These are phyloP conservation scores for Beauveria medogensis DNA, from an alignment of 2,329 filamentous ascomycete genomes.

Conservation along the genomic window DNA sequence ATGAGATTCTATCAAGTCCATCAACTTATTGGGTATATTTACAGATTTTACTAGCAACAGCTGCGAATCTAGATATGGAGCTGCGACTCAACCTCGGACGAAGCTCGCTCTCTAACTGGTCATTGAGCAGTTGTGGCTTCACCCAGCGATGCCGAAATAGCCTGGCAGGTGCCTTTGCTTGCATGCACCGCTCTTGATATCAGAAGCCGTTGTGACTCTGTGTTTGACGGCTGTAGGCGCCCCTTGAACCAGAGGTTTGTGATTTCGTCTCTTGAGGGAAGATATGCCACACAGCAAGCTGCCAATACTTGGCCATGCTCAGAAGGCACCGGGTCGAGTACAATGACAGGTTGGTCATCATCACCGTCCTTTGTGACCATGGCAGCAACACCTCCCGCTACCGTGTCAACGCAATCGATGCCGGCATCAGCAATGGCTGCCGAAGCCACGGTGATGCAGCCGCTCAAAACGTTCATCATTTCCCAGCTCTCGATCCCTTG, in stretches of 20 bases:
- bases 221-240: conserved; percentile 35
- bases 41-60: neutral
- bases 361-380: conserved; percentile 43
- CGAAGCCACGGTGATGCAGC: conserved; percentile 88
- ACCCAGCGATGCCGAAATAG: conserved; percentile 25
- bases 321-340: conserved; percentile 75
- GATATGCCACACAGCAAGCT: conserved; percentile 83
- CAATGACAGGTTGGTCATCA: conserved; percentile 34
- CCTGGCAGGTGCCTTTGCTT: conserved; percentile 28
- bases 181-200: conserved; percentile 34
- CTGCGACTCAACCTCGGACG: neutral
- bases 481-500: conserved; percentile 65
- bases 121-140: conserved; percentile 21
- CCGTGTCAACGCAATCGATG: conserved; percentile 89
- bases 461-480: conserved; percentile 82
- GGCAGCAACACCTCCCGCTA: conserved; percentile 83
- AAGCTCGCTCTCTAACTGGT: neutral
- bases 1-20: neutral
- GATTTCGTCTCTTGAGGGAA: conserved; percentile 80
- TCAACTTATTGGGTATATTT: neutral
- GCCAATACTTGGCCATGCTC: conserved; percentile 73
- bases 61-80: neutral
- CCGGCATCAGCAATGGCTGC: conserved; percentile 90
- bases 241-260: conserved; percentile 95
- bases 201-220: conserved; percentile 24